phyloP scores from a whole-genome alignment of 148 eudicot genomes.

The Pouteria glomerata region DNA sequence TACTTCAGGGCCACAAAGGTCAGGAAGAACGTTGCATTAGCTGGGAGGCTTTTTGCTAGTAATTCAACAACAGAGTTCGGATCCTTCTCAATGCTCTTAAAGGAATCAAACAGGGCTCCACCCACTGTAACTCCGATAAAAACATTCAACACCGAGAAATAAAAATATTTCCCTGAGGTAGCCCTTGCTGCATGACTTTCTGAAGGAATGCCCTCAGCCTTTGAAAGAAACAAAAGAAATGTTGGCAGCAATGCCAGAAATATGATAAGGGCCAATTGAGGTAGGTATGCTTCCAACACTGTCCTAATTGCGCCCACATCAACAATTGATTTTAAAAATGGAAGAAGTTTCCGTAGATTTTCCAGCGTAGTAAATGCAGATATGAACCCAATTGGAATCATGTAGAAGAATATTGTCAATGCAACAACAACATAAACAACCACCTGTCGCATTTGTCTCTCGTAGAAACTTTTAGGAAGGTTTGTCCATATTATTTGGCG shows the following conservation, averaged over 20 bases:
- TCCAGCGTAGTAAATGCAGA: slow-evolving; percentile 68
- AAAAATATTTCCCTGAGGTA: slow-evolving; percentile 90
- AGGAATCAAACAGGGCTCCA: slow-evolving; percentile 45
- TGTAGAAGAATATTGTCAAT: slow-evolving; percentile 54
- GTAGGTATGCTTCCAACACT: slow-evolving; percentile 76
- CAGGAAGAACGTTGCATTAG: slow-evolving; percentile 84
- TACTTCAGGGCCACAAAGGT: slow-evolving; percentile 91
- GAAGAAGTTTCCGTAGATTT: slow-evolving; percentile 55
- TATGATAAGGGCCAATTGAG: slow-evolving; percentile 71
- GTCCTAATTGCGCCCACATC: slow-evolving; percentile 34
- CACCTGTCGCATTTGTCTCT: slow-evolving; percentile 46
- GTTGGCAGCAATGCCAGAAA: slow-evolving; percentile 80
- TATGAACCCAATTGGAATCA: slow-evolving; percentile 70
- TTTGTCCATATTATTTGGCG: slow-evolving; percentile 73
- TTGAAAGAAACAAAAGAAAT: slow-evolving; percentile 69
- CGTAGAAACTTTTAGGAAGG: slow-evolving; percentile 46
- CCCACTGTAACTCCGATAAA: slow-evolving; percentile 85
- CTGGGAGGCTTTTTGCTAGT: slow-evolving; percentile 62
- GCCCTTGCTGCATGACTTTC: slow-evolving; percentile 74
- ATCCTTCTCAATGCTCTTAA: slow-evolving; percentile 37
- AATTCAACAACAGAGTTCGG: slow-evolving; percentile 19
- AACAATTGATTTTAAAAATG: slow-evolving; percentile 57
- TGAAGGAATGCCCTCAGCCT: slow-evolving; percentile 76
- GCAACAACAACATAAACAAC: slow-evolving; percentile 53
- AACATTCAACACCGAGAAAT: slow-evolving; percentile 74